phyloP scores from a whole-genome alignment of 1,139 yeast genomes.

The Suhomyces bolitotheri region DNA sequence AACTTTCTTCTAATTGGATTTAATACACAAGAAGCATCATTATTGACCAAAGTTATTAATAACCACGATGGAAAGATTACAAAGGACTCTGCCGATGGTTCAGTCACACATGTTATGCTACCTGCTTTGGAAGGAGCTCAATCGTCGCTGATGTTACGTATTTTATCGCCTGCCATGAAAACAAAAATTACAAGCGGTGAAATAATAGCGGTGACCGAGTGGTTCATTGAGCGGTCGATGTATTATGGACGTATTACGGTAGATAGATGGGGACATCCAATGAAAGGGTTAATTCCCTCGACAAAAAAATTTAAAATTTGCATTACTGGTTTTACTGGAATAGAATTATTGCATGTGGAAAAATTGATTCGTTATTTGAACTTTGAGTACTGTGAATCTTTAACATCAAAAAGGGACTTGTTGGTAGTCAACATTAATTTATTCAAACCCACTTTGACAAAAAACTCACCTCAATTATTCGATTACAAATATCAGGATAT shows the following conservation, averaged over 20 bases:
- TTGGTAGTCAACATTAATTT: constrained; percentile 62
- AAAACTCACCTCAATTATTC: constrained; percentile 42
- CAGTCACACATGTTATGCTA: constrained; percentile 41
- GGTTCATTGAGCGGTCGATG: constrained; percentile 81
- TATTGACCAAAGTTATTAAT: constrained; percentile 38
- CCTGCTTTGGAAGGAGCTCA: constrained; percentile 40
- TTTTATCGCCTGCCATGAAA: constrained; percentile 26
- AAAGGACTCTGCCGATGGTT: constrained; percentile 20
- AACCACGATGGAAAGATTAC: constrained; percentile 45
- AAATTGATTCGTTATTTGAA: constrained; percentile 60
- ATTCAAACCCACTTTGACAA: constrained; percentile 34
- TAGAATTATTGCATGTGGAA: constrained; percentile 73
- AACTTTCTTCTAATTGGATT: constrained; percentile 44
- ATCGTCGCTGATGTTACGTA: constrained; percentile 25
- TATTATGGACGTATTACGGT: constrained; percentile 53
- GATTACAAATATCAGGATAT: constrained; percentile 38
- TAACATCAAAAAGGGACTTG: constrained; percentile 60
- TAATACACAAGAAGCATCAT: constrained; percentile 28
- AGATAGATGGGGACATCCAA: constrained; percentile 78
- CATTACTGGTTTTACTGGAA: constrained; percentile 80
- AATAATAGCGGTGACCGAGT: constrained; percentile 61
- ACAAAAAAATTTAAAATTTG: constrained; percentile 50
- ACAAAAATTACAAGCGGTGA: constrained; percentile 25
- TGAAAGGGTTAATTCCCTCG: constrained; percentile 39
- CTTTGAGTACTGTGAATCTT: constrained; percentile 49